Conservation (phyloP, 208 protist genomes). For the Leishmania mexicana region DNA sequence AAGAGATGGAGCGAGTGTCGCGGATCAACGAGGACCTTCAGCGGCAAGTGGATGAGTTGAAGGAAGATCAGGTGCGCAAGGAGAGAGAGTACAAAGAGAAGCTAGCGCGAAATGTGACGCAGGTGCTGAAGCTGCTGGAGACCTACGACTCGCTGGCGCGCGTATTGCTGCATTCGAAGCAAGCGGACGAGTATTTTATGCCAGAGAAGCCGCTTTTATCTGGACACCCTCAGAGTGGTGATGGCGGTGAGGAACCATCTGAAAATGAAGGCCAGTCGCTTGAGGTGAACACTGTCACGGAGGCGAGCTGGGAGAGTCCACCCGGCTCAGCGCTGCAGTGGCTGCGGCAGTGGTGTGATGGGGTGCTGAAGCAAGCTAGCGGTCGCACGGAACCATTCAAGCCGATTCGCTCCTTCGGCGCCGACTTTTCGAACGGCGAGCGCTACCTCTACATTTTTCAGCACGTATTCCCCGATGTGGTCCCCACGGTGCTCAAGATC, state of each 20-base stretch:
- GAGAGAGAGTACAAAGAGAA: slow-evolving; percentile 58
- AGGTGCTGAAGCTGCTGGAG: slow-evolving; percentile 36
- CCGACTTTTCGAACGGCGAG: slow-evolving; percentile 75
- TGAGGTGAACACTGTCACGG: not conserved
- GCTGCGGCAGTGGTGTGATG: slow-evolving; percentile 74
- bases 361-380: slow-evolving; percentile 29
- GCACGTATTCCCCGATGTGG: slow-evolving; percentile 53
- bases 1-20: slow-evolving; percentile 38
- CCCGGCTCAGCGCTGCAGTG: slow-evolving; percentile 17
- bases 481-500: slow-evolving; percentile 21
- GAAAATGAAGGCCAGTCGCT: not conserved
- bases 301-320: slow-evolving; percentile 1
- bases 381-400: slow-evolving; percentile 13
- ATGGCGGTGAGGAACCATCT: not conserved
- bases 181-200: slow-evolving; percentile 13
- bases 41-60: slow-evolving; percentile 41
- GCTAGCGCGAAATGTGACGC: slow-evolving; percentile 36
- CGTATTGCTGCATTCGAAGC: slow-evolving; percentile 22
- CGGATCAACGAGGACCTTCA: slow-evolving; percentile 44
- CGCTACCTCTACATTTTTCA: slow-evolving; percentile 55
- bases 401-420: slow-evolving; percentile 48
- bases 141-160: slow-evolving; percentile 32
- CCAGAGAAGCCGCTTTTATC: not conserved
- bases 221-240: not conserved
- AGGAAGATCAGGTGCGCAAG: slow-evolving; percentile 39